phyloP scores from a whole-genome alignment of 257 asterid genomes.

The Orobanche coerulescens region DNA sequence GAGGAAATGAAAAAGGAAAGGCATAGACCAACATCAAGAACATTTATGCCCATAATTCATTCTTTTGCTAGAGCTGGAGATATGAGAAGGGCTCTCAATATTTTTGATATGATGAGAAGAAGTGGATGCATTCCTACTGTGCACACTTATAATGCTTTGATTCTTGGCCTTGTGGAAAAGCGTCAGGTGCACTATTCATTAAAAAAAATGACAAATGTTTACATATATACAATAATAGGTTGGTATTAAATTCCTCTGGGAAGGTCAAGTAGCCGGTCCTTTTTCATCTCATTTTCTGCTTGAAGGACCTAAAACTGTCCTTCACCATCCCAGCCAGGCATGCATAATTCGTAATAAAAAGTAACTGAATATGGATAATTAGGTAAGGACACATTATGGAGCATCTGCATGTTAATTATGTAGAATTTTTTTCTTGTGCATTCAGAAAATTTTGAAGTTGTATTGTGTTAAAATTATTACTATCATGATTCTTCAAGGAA shows the following conservation, averaged over 20 bases:
- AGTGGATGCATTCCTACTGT: constrained; percentile 91
- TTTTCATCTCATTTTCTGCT: neutral
- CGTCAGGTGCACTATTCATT: constrained; percentile 50
- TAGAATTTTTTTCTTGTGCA: too few relatives aligned
- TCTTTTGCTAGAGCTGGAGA: constrained; percentile 78
- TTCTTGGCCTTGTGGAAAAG: constrained; percentile 87
- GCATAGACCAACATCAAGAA: constrained; percentile 65
- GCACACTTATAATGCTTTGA: constrained; percentile 74
- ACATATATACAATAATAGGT: too few relatives aligned
- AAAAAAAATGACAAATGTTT: neutral
- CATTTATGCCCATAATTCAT: constrained; percentile 91
- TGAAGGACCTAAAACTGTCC: neutral
- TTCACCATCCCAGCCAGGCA: neutral
- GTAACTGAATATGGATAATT: neutral
- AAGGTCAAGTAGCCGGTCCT: neutral
- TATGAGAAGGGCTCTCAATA: constrained; percentile 53
- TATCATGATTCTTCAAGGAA: neutral
- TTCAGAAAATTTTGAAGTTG: too few relatives aligned
- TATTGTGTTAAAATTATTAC: neutral
- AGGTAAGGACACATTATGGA: neutral
- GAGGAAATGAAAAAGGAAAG: constrained; percentile 87
- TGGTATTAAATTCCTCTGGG: neutral
- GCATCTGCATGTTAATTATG: too few relatives aligned
- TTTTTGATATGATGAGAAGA: constrained; percentile 79
- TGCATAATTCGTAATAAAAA: neutral